Evolutionary conservation across 306 rosid genomes (phyloP).

Genomic region (Glycine soja): DNA sequence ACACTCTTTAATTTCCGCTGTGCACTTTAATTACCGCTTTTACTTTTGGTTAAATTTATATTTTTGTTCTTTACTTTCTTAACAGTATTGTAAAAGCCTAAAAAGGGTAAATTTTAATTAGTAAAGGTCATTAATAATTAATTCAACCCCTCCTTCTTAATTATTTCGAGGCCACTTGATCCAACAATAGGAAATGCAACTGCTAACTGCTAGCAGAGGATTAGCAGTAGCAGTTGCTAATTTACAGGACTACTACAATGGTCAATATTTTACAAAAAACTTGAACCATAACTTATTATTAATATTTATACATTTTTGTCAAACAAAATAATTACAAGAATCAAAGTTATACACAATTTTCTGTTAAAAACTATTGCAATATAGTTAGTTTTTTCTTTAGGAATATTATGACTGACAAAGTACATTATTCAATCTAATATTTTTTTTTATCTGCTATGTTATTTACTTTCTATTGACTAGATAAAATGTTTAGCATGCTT

Average conservation of each 20-base stretch:
- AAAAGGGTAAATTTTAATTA: too few relatives aligned
- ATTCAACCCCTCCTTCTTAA: too few relatives aligned
- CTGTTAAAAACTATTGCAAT: slow-evolving; percentile 29
- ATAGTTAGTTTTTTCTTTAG: background rate
- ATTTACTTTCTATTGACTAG: slow-evolving; percentile 18
- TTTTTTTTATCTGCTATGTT: slow-evolving; percentile 18
- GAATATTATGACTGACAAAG: slow-evolving; percentile 19
- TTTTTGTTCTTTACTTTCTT: too few relatives aligned
- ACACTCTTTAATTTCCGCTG: too few relatives aligned
- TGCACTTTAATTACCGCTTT: too few relatives aligned
- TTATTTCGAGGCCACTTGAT: too few relatives aligned
- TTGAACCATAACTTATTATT: too few relatives aligned
- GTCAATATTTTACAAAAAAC: slow-evolving; percentile 50
- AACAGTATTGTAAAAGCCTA: too few relatives aligned
- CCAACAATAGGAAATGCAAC: slow-evolving; percentile 94
- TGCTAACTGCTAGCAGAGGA: slow-evolving; percentile 95
- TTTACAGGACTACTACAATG: slow-evolving; percentile 98
- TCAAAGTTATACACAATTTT: slow-evolving; percentile 8
- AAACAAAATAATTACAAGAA: slow-evolving; percentile 15
- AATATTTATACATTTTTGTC: slow-evolving; percentile 14
- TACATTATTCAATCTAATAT: slow-evolving; percentile 11
- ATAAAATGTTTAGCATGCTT: background rate
- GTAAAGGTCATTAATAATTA: too few relatives aligned
- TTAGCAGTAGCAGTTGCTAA: slow-evolving; percentile 98
- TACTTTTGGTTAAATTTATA: too few relatives aligned